phyloP scores from a whole-genome alignment of 768 basidiomycete genomes.

The Wakefieldia striispora region DNA sequence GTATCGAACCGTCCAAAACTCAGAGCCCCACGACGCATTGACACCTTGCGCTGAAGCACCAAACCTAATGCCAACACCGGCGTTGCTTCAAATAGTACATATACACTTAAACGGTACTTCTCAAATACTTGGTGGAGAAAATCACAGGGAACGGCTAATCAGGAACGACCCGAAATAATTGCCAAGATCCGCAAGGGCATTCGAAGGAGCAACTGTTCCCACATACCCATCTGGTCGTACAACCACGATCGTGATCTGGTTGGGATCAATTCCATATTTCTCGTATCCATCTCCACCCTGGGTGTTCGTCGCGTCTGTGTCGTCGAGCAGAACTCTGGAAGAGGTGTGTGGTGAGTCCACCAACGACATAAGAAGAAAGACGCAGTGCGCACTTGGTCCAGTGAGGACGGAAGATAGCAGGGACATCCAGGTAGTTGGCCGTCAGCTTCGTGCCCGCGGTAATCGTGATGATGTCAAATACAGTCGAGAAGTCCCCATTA shows the following conservation, averaged over 20 bases:
- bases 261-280: constrained; percentile 31
- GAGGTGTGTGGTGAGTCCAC: neutral
- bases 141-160: constrained; percentile 5
- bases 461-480: constrained; percentile 35
- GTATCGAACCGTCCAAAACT: too few relatives aligned
- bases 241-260: constrained; percentile 33
- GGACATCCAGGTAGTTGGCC: constrained; percentile 36
- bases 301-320: constrained; percentile 29
- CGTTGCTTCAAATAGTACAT: too few relatives aligned
- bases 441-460: constrained; percentile 30
- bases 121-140: too few relatives aligned
- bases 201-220: constrained; percentile 33
- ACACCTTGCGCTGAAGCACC: too few relatives aligned
- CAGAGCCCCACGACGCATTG: too few relatives aligned
- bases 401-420: constrained; percentile 36
- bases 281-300: constrained; percentile 35
- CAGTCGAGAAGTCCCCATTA: constrained; percentile 18
- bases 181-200: constrained; percentile 34
- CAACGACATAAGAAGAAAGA: neutral
- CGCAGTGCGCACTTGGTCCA: constrained; percentile 39
- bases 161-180: constrained; percentile 51
- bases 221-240: constrained; percentile 43
- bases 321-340: constrained; percentile 36
- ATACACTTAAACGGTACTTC: too few relatives aligned
- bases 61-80: too few relatives aligned